Base-by-base conservation (phyloP, 2,329 filamentous ascomycete genomes). In the Alternaria panax region DNA sequence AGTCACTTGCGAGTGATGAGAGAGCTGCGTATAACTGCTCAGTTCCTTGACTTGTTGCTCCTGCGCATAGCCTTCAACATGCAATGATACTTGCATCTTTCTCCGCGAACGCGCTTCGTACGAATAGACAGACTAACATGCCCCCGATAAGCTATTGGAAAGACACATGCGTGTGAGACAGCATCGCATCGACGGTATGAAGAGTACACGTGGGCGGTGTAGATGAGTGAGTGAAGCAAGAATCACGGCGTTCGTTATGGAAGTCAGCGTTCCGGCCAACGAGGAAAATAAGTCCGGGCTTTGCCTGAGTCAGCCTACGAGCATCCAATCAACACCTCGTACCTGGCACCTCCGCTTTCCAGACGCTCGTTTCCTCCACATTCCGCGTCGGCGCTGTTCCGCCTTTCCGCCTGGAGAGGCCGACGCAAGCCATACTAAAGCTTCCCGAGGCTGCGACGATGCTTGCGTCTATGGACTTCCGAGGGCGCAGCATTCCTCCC, bases 351-450 rank as follows among this genome's bases (percentile, higher is more conserved):
- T 62, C 61, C 61, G 53, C 58, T 41, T 27, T 50, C 50, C 56
- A 45, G 46, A 34, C 43, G 45, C 52, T 59, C 43, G 40, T 57
- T 59, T 51, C 57, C 63, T 57, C 60, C 63, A 65, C 54, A 59
- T 63, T 65, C 63, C 63, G 63, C 54, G 45, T 43, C 53, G 57
- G 57, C 54, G 24, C 54, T 34, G 46, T 63, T 59, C 60, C 60
- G 60, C 46, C 27, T 24, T 59, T 27, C 53, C 47, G 60, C 38
- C 32, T 47, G 16, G 14, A 46, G 42, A 42, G 57, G 54, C 63
- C 61, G 63, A 64, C 53, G 56, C 58, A 65, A 65, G 55, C 63
- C 63, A 59, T 59, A 54, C 48, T 62, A 59, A 50, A 43, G 43
- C 50, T 36, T 42, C 48, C 63, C 63, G 63, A 63, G 60, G 51